phyloP scores from a whole-genome alignment of 2,329 filamentous ascomycete species.

The Didymella lethalis region DNA sequence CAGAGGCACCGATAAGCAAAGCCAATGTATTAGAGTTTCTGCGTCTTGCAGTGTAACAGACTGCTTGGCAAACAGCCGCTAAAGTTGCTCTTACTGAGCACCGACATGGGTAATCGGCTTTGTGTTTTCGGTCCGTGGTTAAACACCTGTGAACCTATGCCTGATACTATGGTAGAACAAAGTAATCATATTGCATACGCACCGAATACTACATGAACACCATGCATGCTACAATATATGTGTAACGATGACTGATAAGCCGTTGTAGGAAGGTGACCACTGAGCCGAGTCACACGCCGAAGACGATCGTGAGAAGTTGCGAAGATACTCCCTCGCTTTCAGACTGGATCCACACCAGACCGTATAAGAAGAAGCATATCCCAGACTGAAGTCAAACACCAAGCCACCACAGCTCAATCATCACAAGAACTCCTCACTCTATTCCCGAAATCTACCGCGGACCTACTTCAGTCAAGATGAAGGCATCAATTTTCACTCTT shows the following conservation, averaged over 20 bases:
- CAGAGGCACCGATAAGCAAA: too few species aligned
- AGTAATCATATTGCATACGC: not conserved
- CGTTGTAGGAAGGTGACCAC: not conserved
- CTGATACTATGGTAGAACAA: not conserved
- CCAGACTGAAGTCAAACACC: not conserved
- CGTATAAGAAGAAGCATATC: not conserved
- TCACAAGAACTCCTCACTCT: not conserved
- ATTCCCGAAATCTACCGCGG: not conserved
- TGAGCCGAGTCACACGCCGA: not conserved
- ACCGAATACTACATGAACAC: not conserved
- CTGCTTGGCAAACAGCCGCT: too few species aligned
- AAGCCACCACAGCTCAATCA: not conserved
- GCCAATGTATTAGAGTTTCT: too few species aligned
- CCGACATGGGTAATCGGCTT: too few species aligned
- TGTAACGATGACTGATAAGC: not conserved
- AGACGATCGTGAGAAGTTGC: not conserved
- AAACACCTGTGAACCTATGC: too few species aligned
- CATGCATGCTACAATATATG: not conserved
- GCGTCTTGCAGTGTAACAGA: too few species aligned
- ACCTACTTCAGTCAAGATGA: not conserved
- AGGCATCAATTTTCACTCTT: not conserved
- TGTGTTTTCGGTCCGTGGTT: too few species aligned
- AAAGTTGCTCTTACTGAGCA: too few species aligned
- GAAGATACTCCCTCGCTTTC: not conserved
- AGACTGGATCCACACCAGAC: not conserved